phyloP scores from a whole-genome alignment of 352 stramenopile genomes.

The Phytophthora macrochlamydospora region DNA sequence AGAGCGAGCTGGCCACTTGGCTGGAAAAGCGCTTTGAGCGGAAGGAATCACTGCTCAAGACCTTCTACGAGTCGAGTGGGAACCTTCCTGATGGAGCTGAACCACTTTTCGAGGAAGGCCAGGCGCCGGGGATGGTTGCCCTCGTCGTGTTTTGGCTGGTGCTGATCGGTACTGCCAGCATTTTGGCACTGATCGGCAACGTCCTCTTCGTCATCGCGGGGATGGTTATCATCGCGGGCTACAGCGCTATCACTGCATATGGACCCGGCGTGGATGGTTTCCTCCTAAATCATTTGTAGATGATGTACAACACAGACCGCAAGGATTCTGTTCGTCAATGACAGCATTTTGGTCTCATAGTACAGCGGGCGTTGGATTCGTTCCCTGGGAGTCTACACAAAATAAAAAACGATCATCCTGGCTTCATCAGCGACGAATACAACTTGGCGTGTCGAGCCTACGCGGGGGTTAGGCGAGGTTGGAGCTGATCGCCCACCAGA shows the following conservation, averaged over 20 bases:
- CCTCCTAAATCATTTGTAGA: slow-evolving; percentile 39
- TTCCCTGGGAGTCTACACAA: neutral
- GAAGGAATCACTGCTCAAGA: slow-evolving; percentile 67
- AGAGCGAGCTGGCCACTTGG: slow-evolving; percentile 56
- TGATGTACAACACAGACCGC: neutral
- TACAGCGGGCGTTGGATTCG: slow-evolving; percentile 1
- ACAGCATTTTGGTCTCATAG: neutral
- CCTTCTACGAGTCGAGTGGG: slow-evolving; percentile 63
- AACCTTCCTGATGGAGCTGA: slow-evolving; percentile 55
- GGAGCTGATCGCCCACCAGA: slow-evolving; percentile 36
- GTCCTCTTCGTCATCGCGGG: slow-evolving; percentile 28
- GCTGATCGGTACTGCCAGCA: slow-evolving; percentile 33
- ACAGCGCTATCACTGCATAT: slow-evolving; percentile 41
- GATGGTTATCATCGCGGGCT: slow-evolving; percentile 29
- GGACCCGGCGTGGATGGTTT: slow-evolving; percentile 57
- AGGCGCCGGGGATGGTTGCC: slow-evolving; percentile 29
- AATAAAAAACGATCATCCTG: slow-evolving; percentile 15
- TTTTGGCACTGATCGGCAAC: slow-evolving; percentile 37
- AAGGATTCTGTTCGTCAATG: neutral
- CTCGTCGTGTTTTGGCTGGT: slow-evolving; percentile 66
- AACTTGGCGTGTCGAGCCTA: slow-evolving; percentile 5
- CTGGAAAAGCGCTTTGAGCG: slow-evolving; percentile 68
- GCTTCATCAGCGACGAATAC: slow-evolving; percentile 16
- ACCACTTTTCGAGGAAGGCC: slow-evolving; percentile 47
- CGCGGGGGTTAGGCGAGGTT: slow-evolving; percentile 32